Base-by-base conservation (phyloP, 2,329 filamentous ascomycete genomes). In the Penicillium oxalicum region DNA sequence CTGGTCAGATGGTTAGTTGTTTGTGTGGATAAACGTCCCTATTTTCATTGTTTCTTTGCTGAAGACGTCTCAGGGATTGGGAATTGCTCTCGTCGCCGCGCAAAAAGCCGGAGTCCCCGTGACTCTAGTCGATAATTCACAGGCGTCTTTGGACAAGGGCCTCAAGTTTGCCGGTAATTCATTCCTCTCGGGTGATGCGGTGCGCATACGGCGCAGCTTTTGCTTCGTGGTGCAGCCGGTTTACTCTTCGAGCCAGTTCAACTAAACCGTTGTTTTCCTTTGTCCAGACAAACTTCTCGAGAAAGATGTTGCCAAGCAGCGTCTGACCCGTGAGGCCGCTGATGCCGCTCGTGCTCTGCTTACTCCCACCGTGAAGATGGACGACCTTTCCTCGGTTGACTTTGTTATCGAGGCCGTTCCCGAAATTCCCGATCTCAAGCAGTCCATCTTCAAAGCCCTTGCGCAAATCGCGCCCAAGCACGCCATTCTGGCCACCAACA, bases 341-440 rank as follows among this genome's bases (percentile, higher is more conserved):
- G 81, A 88, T 58, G 77, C 82, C 42, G 81, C 86, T 27, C 83
- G 87, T 27, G 80, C 79, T 9, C 82, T 86, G 28, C 76, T 98
- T 52, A 79, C 72, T 0, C 72, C 87, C 7, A 84, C 82, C 45
- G 89, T 87, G 12, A 81, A 81, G 13, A 80, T 97, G 59, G 86
- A 90, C 40, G 80, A 85, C 49, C 82, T 97, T 24, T 82, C 81
- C 26, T 79, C 83, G n/a, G 87, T 90, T 33, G 93, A 98, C 74
- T 96, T 98, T 69, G 86, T 98, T 48, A 97, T 98, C 64, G 93
- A 98, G 75, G 93, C 93, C 12, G 90, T 98, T 7, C 93, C 93
- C 33, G 91, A 96, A 75, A 91, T 95, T 47, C 84, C 87, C 36
- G 77, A 84, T 44, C 80, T 98, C 55, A 98, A 98, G 73, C 83